Evolutionary conservation across 2,329 filamentous ascomycete genomes (phyloP).

Genomic region (Colletotrichum sp.): DNA sequence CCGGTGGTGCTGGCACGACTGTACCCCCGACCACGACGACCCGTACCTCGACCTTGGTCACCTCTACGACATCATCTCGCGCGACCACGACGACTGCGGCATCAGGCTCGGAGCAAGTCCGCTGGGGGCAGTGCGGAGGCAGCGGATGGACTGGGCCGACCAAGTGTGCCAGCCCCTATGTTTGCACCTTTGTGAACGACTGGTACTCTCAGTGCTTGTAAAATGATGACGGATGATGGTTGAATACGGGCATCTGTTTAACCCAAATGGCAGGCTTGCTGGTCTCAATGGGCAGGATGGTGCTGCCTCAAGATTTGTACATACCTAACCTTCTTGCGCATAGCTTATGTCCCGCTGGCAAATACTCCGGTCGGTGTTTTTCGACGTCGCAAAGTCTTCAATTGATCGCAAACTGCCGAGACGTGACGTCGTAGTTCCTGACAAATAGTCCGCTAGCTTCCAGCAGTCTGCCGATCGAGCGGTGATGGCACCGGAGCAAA

Average conservation of each 20-base stretch:
- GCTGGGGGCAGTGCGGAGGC: conserved; percentile 27
- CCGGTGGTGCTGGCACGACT: neutral
- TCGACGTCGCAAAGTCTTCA: neutral
- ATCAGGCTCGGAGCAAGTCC: conserved; percentile 4
- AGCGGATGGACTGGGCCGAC: conserved; percentile 21
- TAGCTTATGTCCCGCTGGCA: neutral
- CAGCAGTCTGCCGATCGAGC: neutral
- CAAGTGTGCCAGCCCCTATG: conserved; percentile 18
- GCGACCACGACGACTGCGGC: conserved; percentile 12
- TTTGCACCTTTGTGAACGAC: conserved; percentile 23
- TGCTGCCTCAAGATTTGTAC: neutral
- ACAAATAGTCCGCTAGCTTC: neutral
- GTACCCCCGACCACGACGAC: neutral
- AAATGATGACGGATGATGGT: neutral
- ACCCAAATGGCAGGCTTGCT: rapidly evolving
- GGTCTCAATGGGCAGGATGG: neutral
- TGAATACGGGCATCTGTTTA: neutral
- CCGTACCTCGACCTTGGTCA: neutral
- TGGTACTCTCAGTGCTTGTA: conserved; percentile 28
- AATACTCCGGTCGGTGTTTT: neutral
- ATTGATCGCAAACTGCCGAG: neutral
- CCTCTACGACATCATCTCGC: neutral
- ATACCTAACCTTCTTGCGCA: neutral
- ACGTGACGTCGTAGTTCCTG: neutral
- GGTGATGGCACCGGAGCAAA: neutral